Evolutionary conservation across 768 basidiomycete genomes (phyloP).

Genomic region (Lyophyllum shimeji): DNA sequence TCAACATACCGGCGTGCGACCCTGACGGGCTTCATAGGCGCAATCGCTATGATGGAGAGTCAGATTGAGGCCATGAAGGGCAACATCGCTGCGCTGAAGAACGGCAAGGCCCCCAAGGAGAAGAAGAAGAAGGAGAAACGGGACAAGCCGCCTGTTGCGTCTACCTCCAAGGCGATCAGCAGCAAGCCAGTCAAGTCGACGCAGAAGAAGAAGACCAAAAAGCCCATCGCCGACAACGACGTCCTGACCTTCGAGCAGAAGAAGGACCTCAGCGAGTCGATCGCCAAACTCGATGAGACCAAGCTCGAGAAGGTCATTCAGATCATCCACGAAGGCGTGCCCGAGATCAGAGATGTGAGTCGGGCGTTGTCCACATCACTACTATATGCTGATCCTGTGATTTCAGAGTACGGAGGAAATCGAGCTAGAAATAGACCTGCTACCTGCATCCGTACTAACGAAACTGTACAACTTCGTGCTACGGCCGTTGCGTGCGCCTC

Average conservation of each 20-base stretch:
- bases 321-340: slow-evolving; percentile 93
- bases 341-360: slow-evolving; percentile 90
- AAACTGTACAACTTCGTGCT: slow-evolving; percentile 96
- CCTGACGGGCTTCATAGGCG: slow-evolving; percentile 44
- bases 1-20: slow-evolving; percentile 6
- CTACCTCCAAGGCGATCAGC: slow-evolving; percentile 61
- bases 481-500: slow-evolving; percentile 68
- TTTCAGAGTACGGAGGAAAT: slow-evolving; percentile 93
- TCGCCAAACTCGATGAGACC: slow-evolving; percentile 77
- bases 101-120: slow-evolving; percentile 50
- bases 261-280: slow-evolving; percentile 96
- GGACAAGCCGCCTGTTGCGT: slow-evolving; percentile 52
- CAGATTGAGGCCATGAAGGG: slow-evolving; percentile 79
- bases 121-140: slow-evolving; percentile 74
- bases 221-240: slow-evolving; percentile 71
- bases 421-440: slow-evolving; percentile 93
- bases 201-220: slow-evolving; percentile 64
- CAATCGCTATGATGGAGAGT: slow-evolving; percentile 75
- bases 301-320: slow-evolving; percentile 90
- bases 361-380: slow-evolving; percentile 3
- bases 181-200: slow-evolving; percentile 49
- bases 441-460: slow-evolving; percentile 84
- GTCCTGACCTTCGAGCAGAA: slow-evolving; percentile 94
- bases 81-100: slow-evolving; percentile 65
- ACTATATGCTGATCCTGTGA: slow-evolving; percentile 10